Evolutionary conservation across 2,329 filamentous ascomycete genomes (phyloP).

Genomic region (Colletotrichum gigasporum): DNA sequence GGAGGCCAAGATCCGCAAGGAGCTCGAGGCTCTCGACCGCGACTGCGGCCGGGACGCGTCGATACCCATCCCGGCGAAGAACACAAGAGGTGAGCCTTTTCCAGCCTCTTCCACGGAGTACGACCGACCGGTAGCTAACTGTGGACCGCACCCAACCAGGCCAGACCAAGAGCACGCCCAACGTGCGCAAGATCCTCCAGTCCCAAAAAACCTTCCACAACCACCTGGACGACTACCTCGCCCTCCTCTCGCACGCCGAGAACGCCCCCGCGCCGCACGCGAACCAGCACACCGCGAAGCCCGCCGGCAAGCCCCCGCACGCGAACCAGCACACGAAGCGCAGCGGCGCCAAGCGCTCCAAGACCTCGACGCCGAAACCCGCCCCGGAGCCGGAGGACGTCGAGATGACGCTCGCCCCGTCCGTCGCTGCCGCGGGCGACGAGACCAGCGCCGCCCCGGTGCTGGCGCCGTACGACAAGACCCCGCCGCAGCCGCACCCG

Average conservation of each 20-base stretch:
- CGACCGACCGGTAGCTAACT: too few relatives aligned
- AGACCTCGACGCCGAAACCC: constrained; percentile 25
- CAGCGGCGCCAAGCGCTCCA: constrained; percentile 30
- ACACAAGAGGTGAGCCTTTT: constrained; percentile 48
- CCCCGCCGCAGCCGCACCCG: constrained; percentile 50
- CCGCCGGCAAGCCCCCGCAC: constrained; percentile 32
- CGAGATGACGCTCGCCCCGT: constrained; percentile 52
- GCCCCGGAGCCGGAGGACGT: constrained; percentile 37
- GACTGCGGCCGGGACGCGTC: constrained; percentile 79
- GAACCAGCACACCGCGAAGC: constrained; percentile 39
- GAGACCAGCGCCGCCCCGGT: constrained; percentile 34
- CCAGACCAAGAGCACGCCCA: constrained; percentile 69
- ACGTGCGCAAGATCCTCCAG: constrained; percentile 79
- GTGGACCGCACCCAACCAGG: constrained; percentile 38
- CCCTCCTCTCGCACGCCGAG: constrained; percentile 60
- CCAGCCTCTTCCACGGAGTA: accelerated
- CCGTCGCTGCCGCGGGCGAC: neutral
- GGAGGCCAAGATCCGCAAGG: constrained; percentile 81
- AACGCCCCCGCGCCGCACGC: constrained; percentile 41
- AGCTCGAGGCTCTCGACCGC: constrained; percentile 82
- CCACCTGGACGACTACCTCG: constrained; percentile 82
- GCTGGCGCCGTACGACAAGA: constrained; percentile 44
- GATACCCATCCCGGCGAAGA: constrained; percentile 73
- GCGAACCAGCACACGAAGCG: constrained; percentile 33
- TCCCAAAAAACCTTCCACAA: constrained; percentile 87